Conservation (phyloP, 2,329 filamentous ascomycete species). For the Tolypocladium cylindrosporum region DNA sequence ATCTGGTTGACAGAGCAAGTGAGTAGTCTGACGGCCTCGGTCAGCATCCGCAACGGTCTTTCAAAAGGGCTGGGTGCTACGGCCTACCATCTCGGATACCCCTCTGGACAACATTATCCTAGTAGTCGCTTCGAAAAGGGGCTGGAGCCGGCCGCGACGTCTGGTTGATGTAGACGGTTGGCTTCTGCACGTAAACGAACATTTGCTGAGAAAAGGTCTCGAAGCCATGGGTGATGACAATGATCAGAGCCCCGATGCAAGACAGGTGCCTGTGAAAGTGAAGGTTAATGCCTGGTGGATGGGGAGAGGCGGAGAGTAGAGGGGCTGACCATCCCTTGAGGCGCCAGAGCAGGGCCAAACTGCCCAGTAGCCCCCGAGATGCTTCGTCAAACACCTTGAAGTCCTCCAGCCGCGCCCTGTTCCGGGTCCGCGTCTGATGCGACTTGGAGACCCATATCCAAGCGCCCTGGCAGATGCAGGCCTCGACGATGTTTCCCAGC, state of each 20-base stretch:
- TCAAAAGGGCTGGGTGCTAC: too few species aligned
- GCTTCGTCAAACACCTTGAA: constrained; percentile 29
- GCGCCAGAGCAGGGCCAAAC: constrained; percentile 22
- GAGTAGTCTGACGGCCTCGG: constrained; percentile 6
- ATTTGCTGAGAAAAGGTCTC: constrained; percentile 30
- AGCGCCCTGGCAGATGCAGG: constrained; percentile 24
- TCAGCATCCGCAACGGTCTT: neutral
- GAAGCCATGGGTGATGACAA: constrained; percentile 24
- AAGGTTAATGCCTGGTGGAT: constrained; percentile 1
- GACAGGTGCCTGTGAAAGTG: constrained; percentile 19
- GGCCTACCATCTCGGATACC: constrained; percentile 7
- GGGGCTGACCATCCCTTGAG: constrained; percentile 21
- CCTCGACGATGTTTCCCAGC: constrained; percentile 24
- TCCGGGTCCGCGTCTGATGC: constrained; percentile 18
- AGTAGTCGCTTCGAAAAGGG: constrained; percentile 23
- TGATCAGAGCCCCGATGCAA: constrained; percentile 26
- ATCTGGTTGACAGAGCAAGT: constrained; percentile 23
- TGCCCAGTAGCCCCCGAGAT: constrained; percentile 23
- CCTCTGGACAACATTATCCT: constrained; percentile 19
- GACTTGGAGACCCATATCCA: constrained; percentile 29
- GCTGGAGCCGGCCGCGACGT: constrained; percentile 11
- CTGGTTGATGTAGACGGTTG: constrained; percentile 9
- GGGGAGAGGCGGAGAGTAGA: neutral
- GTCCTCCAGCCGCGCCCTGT: constrained; percentile 23
- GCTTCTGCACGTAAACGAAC: constrained; percentile 20